Evolutionary conservation across 176 grass and related monocot genomes (phyloP), one percentile per base, ranked within the genome.

Genomic region (Bothriochloa decipiens): DNA sequence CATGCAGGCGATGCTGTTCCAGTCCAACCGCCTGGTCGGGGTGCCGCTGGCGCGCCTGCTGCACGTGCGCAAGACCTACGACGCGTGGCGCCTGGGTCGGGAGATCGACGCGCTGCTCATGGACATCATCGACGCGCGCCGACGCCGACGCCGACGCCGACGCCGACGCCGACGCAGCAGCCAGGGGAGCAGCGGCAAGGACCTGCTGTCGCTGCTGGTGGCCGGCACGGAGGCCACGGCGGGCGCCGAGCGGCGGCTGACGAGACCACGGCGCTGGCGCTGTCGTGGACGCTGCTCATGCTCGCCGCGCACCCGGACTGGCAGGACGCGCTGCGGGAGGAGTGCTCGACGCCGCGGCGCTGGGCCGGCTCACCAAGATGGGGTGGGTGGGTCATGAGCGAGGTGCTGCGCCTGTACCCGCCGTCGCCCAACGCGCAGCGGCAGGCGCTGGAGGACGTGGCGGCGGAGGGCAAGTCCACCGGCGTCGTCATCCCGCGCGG

Each of bases 231-330:
- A 87, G 26, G 39, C 39, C 22, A 71, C 58, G 16, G 49, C 49
- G 1, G 16, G 16, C 49, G 16, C 15, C 49, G 16, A 18, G 49
- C 49, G 49, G 15, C 49, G 15, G 72, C 37, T 92, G 14, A 98
- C 52, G 96, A 98, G 87, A 95, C 96, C 8, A 95, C 93, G 16
- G 93, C 91, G 25, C 87, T 98, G 1, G 91, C 91, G 0, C 55
- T 98, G 1, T 91, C 92, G 0, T 98, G 96, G 96, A 90, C 96
- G 46, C 82, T 98, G 29, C 87, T 98, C 5, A 75, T 98, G 87
- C 76, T 98, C 3, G 95, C 92, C 0, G 41, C 87, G 65, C 75
- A 95, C 86, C 96, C 96, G n/a, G 83, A 93, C 47, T 98, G 96
- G 96, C 96, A 98, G 74, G 22, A 41, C 0, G 84, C 73, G 9